Conservation (phyloP, 1,139 yeast species). For the Kazachstania sp. region DNA sequence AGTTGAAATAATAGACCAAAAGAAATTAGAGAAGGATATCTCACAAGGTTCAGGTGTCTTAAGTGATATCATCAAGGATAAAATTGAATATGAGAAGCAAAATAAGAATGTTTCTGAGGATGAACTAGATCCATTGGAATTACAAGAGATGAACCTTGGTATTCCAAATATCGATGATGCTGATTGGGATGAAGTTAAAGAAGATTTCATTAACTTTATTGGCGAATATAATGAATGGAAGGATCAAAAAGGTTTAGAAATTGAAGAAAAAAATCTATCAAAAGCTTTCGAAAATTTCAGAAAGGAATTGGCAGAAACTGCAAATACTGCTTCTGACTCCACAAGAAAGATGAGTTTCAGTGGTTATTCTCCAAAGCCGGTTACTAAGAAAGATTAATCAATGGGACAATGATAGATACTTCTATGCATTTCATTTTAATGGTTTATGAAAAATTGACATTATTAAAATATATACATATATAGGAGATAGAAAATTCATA, state of each 20-base stretch:
- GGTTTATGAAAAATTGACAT: background rate
- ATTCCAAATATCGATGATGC: slow-evolving; percentile 41
- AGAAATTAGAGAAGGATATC: slow-evolving; percentile 26
- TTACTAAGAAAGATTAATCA: slow-evolving; percentile 9
- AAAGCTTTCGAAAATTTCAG: slow-evolving; percentile 49
- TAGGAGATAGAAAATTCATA: background rate
- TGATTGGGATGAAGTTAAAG: slow-evolving; percentile 34
- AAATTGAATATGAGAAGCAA: slow-evolving; percentile 37
- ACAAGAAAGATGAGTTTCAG: slow-evolving; percentile 29
- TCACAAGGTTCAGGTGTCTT: slow-evolving; percentile 19
- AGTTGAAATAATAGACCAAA: slow-evolving; percentile 29
- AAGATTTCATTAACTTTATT: slow-evolving; percentile 37
- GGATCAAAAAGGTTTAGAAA: slow-evolving; percentile 31
- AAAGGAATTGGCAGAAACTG: slow-evolving; percentile 32
- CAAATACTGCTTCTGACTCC: slow-evolving; percentile 8
- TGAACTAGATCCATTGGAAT: slow-evolving; percentile 16
- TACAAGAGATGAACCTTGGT: slow-evolving; percentile 35
- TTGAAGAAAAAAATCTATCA: slow-evolving; percentile 44
- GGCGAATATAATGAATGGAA: slow-evolving; percentile 39
- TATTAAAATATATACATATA: background rate
- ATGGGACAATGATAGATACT: background rate
- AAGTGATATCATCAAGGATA: slow-evolving; percentile 35
- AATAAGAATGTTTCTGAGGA: background rate
- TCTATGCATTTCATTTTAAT: background rate
- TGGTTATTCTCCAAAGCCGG: slow-evolving; percentile 20